These are phyloP conservation scores for Hortiboletus flavorubellus DNA, from an alignment of 768 basidiomycete species.

Conservation along the genomic window DNA sequence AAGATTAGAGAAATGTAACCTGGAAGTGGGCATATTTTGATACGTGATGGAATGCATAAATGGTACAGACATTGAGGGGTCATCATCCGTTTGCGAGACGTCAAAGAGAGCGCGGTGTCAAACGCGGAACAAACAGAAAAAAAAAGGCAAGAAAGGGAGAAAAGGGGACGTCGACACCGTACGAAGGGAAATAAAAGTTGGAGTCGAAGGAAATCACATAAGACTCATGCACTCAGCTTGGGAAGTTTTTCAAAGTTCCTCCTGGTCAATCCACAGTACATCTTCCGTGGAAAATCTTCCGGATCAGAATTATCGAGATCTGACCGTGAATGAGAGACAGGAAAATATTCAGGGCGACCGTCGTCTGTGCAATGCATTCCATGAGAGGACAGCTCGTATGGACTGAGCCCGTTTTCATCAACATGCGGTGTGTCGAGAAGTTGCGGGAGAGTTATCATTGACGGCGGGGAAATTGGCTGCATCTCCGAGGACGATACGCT, in stretches of 20 bases:
- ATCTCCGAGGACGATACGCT: conserved; percentile 33
- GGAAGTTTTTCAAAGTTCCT: conserved; percentile 24
- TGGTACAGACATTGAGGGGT: conserved; percentile 22
- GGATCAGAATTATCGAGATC: conserved; percentile 30
- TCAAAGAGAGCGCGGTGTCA: conserved; percentile 18
- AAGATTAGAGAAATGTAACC: conserved; percentile 28
- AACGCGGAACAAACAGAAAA: conserved; percentile 10
- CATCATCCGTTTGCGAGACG: conserved; percentile 18
- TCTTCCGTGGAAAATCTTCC: conserved; percentile 25
- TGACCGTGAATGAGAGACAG: conserved; percentile 35
- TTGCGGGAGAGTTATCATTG: conserved; percentile 27
- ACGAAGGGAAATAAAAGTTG: conserved; percentile 7
- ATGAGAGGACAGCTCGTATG: conserved; percentile 27
- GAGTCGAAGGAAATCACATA: conserved; percentile 3
- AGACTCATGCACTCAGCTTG: conserved; percentile 28
- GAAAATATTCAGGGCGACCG: conserved; percentile 32
- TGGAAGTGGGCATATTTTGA: conserved; percentile 23
- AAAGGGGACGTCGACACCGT: not conserved
- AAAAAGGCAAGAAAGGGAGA: not conserved
- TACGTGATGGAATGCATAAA: conserved; percentile 24
- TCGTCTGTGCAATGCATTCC: conserved; percentile 20
- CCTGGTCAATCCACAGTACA: conserved; percentile 16
- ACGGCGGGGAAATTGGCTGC: conserved; percentile 31
- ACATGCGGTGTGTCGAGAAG: conserved; percentile 24
- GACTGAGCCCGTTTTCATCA: conserved; percentile 22